Conservation (phyloP, 2,329 filamentous ascomycete species). For the Gnomoniopsis smithogilvyi region DNA sequence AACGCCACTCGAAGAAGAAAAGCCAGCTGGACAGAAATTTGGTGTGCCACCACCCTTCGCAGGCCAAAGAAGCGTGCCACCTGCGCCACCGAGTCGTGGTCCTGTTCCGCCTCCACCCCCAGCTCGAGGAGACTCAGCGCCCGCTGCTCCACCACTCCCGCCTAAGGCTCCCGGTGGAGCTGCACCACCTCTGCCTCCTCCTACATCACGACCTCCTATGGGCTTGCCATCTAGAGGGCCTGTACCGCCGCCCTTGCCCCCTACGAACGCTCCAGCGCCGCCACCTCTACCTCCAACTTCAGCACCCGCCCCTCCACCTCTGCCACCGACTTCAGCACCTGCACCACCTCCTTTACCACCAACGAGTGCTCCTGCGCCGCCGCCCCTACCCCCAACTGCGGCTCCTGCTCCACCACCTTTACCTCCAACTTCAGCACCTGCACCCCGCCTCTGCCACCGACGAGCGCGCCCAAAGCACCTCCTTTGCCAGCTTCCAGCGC, state of each 20-base stretch:
- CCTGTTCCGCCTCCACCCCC: slow-evolving; percentile 71
- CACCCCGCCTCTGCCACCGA: slow-evolving; percentile 34
- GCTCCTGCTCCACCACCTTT: slow-evolving; percentile 41
- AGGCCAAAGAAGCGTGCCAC: slow-evolving; percentile 65
- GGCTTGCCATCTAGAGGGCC: slow-evolving; percentile 34
- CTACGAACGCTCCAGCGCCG: slow-evolving; percentile 30
- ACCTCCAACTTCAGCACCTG: slow-evolving; percentile 44
- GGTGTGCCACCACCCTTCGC: slow-evolving; percentile 78
- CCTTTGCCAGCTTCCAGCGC: slow-evolving; percentile 30
- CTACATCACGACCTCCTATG: slow-evolving; percentile 51
- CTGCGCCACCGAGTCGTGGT: slow-evolving; percentile 71
- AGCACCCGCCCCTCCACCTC: slow-evolving; percentile 38
- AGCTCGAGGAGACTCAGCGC: slow-evolving; percentile 31
- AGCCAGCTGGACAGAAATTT: slow-evolving; percentile 57
- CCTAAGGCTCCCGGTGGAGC: slow-evolving; percentile 43
- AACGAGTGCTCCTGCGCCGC: slow-evolving; percentile 31
- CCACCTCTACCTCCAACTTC: slow-evolving; percentile 31
- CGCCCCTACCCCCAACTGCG: slow-evolving; percentile 29
- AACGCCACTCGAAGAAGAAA: slow-evolving; percentile 65
- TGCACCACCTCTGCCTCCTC: slow-evolving; percentile 49
- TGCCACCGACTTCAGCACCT: slow-evolving; percentile 45
- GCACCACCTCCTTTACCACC: slow-evolving; percentile 28
- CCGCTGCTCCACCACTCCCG: slow-evolving; percentile 40
- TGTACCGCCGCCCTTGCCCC: slow-evolving; percentile 27
- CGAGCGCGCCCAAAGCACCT: neutral